phyloP scores from a whole-genome alignment of 768 basidiomycete genomes.

The Lactarius quietus region DNA sequence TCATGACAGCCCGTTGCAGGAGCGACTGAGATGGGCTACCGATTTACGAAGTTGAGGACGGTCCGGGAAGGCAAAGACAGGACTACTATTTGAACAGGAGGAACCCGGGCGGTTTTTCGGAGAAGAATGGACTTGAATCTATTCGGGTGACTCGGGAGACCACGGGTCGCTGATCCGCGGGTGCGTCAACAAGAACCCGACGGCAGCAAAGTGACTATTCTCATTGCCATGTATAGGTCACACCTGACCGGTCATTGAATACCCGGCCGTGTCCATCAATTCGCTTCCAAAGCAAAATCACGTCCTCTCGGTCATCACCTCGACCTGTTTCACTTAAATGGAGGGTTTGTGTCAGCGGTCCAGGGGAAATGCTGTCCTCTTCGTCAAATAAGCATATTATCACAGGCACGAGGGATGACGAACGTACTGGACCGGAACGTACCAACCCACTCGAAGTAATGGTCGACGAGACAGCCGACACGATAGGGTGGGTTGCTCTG shows the following conservation, averaged over 20 bases:
- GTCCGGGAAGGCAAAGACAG: background rate
- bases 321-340: constrained; percentile 2
- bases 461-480: constrained; percentile 14
- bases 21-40: background rate
- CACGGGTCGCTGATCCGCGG: background rate
- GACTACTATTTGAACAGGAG: background rate
- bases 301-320: background rate
- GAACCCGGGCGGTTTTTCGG: background rate
- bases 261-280: constrained; percentile 6
- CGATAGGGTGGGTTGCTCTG: constrained; percentile 11
- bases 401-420: background rate
- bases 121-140: background rate
- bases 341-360: background rate
- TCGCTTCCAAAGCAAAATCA: constrained; percentile 15
- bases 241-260: constrained; percentile 7
- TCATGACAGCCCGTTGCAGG: background rate
- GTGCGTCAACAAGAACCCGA: background rate
- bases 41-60: background rate
- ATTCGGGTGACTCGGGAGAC: background rate
- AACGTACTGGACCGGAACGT: constrained; percentile 19
- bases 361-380: background rate
- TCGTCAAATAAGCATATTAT: constrained; percentile 2
- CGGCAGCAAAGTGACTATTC: background rate
- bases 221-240: background rate
- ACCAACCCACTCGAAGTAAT: constrained; percentile 25